These are phyloP conservation scores for Naganishia antarctica DNA, from an alignment of 768 basidiomycete species.

Conservation along the genomic window DNA sequence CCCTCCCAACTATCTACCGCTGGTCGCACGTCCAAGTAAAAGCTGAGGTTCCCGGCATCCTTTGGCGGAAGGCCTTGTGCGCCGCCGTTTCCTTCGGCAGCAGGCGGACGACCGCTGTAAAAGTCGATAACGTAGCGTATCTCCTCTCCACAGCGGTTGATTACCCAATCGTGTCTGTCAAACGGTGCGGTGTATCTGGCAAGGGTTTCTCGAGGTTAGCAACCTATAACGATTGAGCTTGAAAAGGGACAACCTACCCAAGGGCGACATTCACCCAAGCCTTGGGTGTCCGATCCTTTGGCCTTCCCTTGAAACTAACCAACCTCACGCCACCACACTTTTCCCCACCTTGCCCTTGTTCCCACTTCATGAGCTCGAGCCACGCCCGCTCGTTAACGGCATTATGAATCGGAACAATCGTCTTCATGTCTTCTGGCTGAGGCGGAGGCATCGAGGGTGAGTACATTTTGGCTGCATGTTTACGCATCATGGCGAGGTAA, in stretches of 20 bases:
- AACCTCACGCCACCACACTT: conserved; percentile 54
- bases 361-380: conserved; percentile 77
- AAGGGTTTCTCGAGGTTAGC: too few relatives aligned
- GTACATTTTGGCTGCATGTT: conserved; percentile 61
- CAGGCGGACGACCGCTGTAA: conserved; percentile 56
- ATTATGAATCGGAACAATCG: conserved; percentile 96
- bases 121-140: conserved; percentile 97
- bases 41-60: conserved; percentile 52
- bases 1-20: conserved; percentile 93
- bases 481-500: conserved; percentile 92
- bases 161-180: conserved; percentile 94
- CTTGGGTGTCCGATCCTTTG: conserved; percentile 70
- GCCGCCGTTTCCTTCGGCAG: conserved; percentile 47
- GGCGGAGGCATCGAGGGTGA: conserved; percentile 53
- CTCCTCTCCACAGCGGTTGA: conserved; percentile 83
- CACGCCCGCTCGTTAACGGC: conserved; percentile 95
- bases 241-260: conserved; percentile 80
- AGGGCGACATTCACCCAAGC: conserved; percentile 76
- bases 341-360: conserved; percentile 71
- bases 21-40: conserved; percentile 90
- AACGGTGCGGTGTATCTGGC: conserved; percentile 91
- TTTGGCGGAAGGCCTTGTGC: conserved; percentile 24
- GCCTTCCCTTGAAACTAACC: conserved; percentile 72
- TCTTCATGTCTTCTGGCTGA: conserved; percentile 80
- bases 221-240: too few relatives aligned